Percentiles rank a stretch among this genome's conserved stretches.
phyloP scores from a whole-genome alignment of 1,284 basidiomycete species.

The Microbotryum silenes-acaulis region DNA sequence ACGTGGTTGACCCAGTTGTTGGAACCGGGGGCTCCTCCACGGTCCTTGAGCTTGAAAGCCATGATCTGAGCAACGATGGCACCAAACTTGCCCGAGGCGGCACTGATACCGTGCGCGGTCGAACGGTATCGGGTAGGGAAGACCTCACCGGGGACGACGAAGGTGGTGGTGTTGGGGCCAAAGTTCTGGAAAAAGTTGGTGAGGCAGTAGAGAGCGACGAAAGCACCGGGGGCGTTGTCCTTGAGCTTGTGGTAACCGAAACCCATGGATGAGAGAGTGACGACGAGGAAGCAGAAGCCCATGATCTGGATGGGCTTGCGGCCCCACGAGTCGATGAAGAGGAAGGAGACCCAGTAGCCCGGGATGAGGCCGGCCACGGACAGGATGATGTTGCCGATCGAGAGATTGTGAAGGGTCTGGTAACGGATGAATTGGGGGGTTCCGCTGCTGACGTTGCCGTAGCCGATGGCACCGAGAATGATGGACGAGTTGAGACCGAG shows the following conservation, averaged over 20 bases:
- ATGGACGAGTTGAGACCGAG: slow-evolving; percentile 62
- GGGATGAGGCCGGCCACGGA: slow-evolving; percentile 58
- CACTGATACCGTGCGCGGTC: slow-evolving; percentile 75
- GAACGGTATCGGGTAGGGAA: slow-evolving; percentile 63
- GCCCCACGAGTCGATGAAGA: slow-evolving; percentile 63
- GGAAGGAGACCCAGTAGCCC: slow-evolving; percentile 64
- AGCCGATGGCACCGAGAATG: slow-evolving; percentile 50
- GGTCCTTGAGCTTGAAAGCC: slow-evolving; percentile 31
- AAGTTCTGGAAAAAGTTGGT: slow-evolving; percentile 49
- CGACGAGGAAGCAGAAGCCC: slow-evolving; percentile 51
- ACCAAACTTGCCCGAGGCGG: slow-evolving; percentile 65
- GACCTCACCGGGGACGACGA: slow-evolving; percentile 68
- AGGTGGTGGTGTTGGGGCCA: slow-evolving; percentile 75
- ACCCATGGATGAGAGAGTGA: slow-evolving; percentile 46
- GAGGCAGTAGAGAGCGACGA: slow-evolving; percentile 69
- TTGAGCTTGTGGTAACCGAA: slow-evolving; percentile 64
- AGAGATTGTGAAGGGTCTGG: slow-evolving; percentile 43
- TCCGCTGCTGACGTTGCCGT: slow-evolving; percentile 42
- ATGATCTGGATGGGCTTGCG: slow-evolving; percentile 56
- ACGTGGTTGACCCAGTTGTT: slow-evolving; percentile 38
- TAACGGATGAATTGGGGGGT: slow-evolving; percentile 40
- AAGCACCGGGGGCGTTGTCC: slow-evolving; percentile 50
- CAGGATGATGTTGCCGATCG: slow-evolving; percentile 49
- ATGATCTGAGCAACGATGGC: slow-evolving; percentile 69
- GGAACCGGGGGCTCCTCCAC: slow-evolving; percentile 16